Percentiles rank a stretch among this genome's conserved stretches.
Conservation (phyloP, 345 rosid species). For the Melaleuca quinquenervia region DNA sequence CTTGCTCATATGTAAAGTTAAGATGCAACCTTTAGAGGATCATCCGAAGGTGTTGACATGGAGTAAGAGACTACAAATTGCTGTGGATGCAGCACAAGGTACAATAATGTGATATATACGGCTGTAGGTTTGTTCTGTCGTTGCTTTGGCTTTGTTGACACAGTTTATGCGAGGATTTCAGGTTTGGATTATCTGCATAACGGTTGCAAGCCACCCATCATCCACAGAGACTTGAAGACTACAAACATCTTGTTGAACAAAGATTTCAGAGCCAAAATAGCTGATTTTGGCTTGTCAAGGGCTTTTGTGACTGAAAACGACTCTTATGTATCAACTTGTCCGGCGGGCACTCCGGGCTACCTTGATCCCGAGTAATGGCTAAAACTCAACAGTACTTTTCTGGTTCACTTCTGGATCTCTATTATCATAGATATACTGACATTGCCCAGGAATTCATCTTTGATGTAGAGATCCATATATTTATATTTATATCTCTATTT, state of each 20-base stretch:
- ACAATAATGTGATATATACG: too few relatives aligned
- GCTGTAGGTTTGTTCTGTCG: too few relatives aligned
- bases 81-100: conserved; percentile 36
- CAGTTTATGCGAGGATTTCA: background rate
- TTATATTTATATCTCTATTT: too few relatives aligned
- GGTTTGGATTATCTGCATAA: conserved; percentile 22
- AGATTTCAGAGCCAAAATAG: conserved; percentile 30
- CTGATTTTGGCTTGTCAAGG: conserved; percentile 39
- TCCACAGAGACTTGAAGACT: conserved; percentile 36
- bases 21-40: background rate
- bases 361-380: conserved; percentile 32
- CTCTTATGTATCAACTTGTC: conserved; percentile 19
- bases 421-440: too few relatives aligned
- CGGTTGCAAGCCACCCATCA: conserved; percentile 15
- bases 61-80: conserved; percentile 21
- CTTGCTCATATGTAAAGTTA: too few relatives aligned
- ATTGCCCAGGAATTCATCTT: too few relatives aligned
- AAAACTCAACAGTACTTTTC: background rate
- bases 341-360: conserved; percentile 37
- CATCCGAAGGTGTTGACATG: background rate
- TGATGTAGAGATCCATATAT: too few relatives aligned
- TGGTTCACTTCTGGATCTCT: too few relatives aligned
- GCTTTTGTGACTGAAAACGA: conserved; percentile 23
- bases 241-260: conserved; percentile 34
- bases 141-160: background rate